Conservation (phyloP, 352 stramenopile species). For the Discostella stelligera region DNA sequence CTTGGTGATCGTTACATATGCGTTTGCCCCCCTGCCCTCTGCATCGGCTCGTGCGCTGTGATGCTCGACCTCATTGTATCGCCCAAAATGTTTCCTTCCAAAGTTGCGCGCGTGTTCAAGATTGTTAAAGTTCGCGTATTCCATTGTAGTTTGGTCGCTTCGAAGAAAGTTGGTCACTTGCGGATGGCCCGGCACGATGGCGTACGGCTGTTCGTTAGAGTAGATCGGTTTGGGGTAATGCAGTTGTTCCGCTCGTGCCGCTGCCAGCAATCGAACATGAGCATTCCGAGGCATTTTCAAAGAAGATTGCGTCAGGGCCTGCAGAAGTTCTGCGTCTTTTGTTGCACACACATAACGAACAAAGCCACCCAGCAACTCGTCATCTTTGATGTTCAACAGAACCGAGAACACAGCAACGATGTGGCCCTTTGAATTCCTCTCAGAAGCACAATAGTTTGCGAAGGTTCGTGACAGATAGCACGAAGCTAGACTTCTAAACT, state of each 20-base stretch:
- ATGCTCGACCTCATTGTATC: slow-evolving; percentile 1
- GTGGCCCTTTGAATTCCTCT: neutral
- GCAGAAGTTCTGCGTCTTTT: neutral
- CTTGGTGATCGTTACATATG: slow-evolving; percentile 4
- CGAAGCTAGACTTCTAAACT: neutral
- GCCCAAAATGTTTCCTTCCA: slow-evolving; percentile 3
- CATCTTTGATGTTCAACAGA: neutral
- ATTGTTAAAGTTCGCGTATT: neutral
- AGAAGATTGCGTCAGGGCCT: neutral
- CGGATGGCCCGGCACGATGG: neutral
- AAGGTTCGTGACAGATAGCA: neutral
- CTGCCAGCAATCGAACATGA: neutral
- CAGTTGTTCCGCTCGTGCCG: neutral
- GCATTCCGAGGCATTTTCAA: neutral
- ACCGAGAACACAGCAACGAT: neutral
- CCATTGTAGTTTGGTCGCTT: slow-evolving; percentile 4
- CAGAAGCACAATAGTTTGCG: neutral
- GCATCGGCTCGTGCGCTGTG: neutral
- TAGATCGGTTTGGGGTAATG: neutral
- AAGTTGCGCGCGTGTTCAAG: neutral
- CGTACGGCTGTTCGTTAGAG: neutral
- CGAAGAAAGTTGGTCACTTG: neutral
- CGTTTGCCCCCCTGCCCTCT: neutral
- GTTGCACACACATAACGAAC: neutral
- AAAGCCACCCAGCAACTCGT: neutral